Base-by-base conservation (phyloP, 768 basidiomycete species). In the Trametes cubensis region DNA sequence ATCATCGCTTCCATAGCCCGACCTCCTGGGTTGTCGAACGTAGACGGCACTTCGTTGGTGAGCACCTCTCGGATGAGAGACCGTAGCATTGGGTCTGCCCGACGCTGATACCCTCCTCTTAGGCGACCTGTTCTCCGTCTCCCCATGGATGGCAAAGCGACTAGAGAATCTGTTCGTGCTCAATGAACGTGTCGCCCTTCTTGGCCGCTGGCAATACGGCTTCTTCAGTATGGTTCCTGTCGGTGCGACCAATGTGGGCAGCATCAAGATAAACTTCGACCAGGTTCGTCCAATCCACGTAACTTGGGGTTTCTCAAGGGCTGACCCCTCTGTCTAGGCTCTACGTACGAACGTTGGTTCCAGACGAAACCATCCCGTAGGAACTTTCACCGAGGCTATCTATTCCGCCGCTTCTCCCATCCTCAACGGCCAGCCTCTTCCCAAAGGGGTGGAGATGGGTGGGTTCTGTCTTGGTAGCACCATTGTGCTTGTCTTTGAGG, bases 211-310 rank as follows among this genome's bases (percentile, higher is more conserved):
- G 97, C 86, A 86, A 71, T 79, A 97, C 68, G 97, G 97, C 1
- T 98, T 98, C 81, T 99, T 97, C 74, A 80, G 89, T 26, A 98
- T 98, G 94, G 87, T 97, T 0, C 97, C 97, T 11, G 96, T 99
- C 28, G 97, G 97, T 3, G 97, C 97, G 2, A 98, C 96, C 13
- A 98, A 99, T 73, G 97, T 98, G 54, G 97, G 97, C 5, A 91
- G 89, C 65, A 98, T 99, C 76, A 89, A 89, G 66, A 83, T 99
- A 71, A 95, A 97, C 73, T 99, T 99, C 74, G 97, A 99, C 74
- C 81, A 89, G 72, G 90, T 89, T 47, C 54, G 72, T 59, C 42
- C 14, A 23, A 25, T 28, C n/a, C 3, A 25, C 34, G 34, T 4
- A 7, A 5, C 2, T 5, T 34, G 5, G 34, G 2, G 10, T 11